phyloP scores from a whole-genome alignment of 768 basidiomycete genomes.

The Exsudoporus frostii region DNA sequence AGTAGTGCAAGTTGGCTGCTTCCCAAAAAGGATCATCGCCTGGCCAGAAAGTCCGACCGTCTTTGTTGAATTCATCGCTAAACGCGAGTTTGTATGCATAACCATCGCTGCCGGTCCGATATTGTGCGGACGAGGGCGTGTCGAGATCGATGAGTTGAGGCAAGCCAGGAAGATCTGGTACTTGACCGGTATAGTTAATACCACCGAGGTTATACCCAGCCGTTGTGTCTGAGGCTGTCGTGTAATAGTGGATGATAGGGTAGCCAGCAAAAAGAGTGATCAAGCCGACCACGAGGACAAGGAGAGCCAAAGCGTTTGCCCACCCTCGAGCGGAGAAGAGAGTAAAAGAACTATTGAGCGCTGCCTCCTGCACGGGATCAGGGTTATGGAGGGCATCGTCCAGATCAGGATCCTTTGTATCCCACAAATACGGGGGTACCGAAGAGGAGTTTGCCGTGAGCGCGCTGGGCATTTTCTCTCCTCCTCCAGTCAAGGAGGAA shows the following conservation, averaged over 20 bases:
- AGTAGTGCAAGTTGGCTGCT: slow-evolving; percentile 83
- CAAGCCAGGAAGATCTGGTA: slow-evolving; percentile 69
- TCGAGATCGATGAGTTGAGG: slow-evolving; percentile 71
- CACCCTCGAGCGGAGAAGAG: slow-evolving; percentile 82
- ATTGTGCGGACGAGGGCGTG: slow-evolving; percentile 58
- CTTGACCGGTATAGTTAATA: slow-evolving; percentile 84
- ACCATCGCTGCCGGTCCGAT: slow-evolving; percentile 71
- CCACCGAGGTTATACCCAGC: slow-evolving; percentile 79
- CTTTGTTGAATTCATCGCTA: slow-evolving; percentile 81
- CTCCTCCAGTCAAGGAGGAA: slow-evolving; percentile 38
- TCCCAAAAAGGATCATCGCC: slow-evolving; percentile 88
- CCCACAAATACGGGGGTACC: slow-evolving; percentile 73
- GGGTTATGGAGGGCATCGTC: slow-evolving; percentile 92
- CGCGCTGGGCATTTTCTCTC: slow-evolving; percentile 33
- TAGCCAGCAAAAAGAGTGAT: slow-evolving; percentile 85
- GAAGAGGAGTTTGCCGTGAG: slow-evolving; percentile 51
- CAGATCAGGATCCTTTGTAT: slow-evolving; percentile 75
- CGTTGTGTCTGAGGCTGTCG: slow-evolving; percentile 25
- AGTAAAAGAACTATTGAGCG: slow-evolving; percentile 57
- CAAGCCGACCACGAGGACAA: slow-evolving; percentile 65
- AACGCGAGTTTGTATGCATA: slow-evolving; percentile 79
- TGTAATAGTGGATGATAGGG: slow-evolving; percentile 69
- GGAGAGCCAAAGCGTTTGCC: slow-evolving; percentile 70
- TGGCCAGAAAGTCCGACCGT: slow-evolving; percentile 69
- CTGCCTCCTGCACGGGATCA: slow-evolving; percentile 68